A percentile compares a stretch with the other conserved stretches of the same genome.
These are phyloP conservation scores for Microdochium paspali DNA, from an alignment of 2,329 filamentous ascomycete species.

Conservation along the genomic window DNA sequence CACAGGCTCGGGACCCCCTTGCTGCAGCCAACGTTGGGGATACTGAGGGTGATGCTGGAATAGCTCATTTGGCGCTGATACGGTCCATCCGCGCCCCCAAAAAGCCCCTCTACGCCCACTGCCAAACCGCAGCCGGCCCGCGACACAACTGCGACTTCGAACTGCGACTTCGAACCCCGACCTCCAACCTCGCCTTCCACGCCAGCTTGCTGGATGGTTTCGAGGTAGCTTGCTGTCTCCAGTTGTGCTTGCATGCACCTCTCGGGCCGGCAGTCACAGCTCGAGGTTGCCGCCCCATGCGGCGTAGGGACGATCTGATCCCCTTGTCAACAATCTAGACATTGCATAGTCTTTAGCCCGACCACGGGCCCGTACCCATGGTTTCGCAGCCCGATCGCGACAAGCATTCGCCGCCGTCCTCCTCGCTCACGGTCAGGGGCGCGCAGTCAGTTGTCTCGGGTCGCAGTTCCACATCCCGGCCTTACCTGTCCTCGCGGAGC, in stretches of 20 bases:
- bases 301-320: background rate
- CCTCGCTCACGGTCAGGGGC: constrained; percentile 48
- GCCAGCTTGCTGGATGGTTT: background rate
- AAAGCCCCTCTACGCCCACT: background rate
- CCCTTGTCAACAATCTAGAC: background rate
- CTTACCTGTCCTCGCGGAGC: constrained; percentile 33
- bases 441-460: constrained; percentile 55
- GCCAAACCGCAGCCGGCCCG: background rate
- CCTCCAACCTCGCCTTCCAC: background rate
- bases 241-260: background rate
- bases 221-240: background rate
- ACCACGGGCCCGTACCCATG: constrained; percentile 31
- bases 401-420: constrained; percentile 18
- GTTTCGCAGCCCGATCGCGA: constrained; percentile 49
- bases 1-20: too few species aligned
- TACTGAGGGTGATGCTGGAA: too few species aligned
- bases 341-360: constrained; percentile 1
- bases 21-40: too few species aligned
- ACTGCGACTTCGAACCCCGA: background rate
- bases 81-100: too few species aligned
- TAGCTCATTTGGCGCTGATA: too few species aligned
- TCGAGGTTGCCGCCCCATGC: background rate
- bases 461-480: constrained; percentile 47
- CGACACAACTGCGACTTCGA: background rate
- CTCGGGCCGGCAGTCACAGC: background rate